phyloP scores from a whole-genome alignment of 176 grass and related monocot species.

The Saccharum spontaneum region DNA sequence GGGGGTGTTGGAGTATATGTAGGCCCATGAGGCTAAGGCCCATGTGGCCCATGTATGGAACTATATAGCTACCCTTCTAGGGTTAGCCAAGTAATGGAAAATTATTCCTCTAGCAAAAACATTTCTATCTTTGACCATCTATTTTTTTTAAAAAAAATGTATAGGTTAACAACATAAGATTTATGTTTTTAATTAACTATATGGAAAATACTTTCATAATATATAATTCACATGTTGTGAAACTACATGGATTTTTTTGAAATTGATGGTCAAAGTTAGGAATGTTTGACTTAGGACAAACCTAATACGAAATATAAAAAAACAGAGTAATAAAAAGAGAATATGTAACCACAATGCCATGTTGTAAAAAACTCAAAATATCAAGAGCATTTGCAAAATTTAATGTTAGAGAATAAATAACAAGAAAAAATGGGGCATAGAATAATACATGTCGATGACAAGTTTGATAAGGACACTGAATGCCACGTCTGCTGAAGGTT shows the following conservation, averaged over 20 bases:
- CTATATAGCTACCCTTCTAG: too few species aligned
- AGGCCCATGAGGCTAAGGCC: too few species aligned
- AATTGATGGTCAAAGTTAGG: background rate
- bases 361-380: slow-evolving; percentile 17
- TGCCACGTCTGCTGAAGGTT: slow-evolving; percentile 87
- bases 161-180: too few species aligned
- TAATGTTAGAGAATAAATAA: slow-evolving; percentile 22
- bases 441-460: slow-evolving; percentile 94
- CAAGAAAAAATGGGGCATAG: slow-evolving; percentile 25
- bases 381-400: background rate
- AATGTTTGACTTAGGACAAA: background rate
- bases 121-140: background rate
- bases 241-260: background rate
- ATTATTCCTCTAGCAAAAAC: too few species aligned
- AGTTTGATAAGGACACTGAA: slow-evolving; percentile 99
- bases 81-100: too few species aligned
- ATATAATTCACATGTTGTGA: background rate
- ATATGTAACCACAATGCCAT: background rate
- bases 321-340: background rate
- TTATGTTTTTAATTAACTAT: background rate
- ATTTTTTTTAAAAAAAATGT: background rate
- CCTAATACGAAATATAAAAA: background rate
- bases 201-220: background rate
- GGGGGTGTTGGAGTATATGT: too few species aligned
- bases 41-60: too few species aligned